These are phyloP conservation scores for Aspergillus viridinutans DNA, from an alignment of 2,329 filamentous ascomycete genomes.

Conservation along the genomic window DNA sequence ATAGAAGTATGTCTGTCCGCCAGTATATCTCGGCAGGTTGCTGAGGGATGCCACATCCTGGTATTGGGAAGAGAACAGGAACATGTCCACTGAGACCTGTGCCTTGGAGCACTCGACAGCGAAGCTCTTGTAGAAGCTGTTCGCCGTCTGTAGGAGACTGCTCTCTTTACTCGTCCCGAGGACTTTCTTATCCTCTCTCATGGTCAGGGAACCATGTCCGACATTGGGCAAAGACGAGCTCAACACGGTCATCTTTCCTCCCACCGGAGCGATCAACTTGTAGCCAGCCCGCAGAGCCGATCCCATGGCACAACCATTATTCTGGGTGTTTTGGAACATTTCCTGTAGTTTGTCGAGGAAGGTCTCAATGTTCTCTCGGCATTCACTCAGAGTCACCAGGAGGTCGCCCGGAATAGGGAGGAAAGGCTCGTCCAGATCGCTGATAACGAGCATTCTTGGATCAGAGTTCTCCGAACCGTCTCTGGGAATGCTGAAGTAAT, in stretches of 20 bases:
- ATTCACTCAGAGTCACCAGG: slow-evolving; percentile 82
- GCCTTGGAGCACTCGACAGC: slow-evolving; percentile 98
- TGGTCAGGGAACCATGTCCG: slow-evolving; percentile 82
- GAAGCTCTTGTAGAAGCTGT: slow-evolving; percentile 98
- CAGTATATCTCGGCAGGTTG: slow-evolving; percentile 92
- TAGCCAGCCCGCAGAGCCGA: slow-evolving; percentile 88
- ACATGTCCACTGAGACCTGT: slow-evolving; percentile 98
- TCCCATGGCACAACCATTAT: slow-evolving; percentile 86
- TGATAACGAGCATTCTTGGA: slow-evolving; percentile 87
- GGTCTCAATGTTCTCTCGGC: slow-evolving; percentile 82
- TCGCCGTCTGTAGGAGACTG: slow-evolving; percentile 79
- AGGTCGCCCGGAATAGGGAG: slow-evolving; percentile 89
- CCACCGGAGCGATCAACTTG: slow-evolving; percentile 89
- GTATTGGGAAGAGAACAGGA: slow-evolving; percentile 91
- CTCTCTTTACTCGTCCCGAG: slow-evolving; percentile 92
- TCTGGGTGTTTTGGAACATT: slow-evolving; percentile 96
- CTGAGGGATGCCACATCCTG: slow-evolving; percentile 96
- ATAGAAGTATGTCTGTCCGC: slow-evolving; percentile 97
- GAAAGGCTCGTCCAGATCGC: slow-evolving; percentile 94
- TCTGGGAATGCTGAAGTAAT: slow-evolving; percentile 93
- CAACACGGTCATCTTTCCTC: slow-evolving; percentile 90
- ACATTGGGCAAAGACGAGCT: slow-evolving; percentile 86
- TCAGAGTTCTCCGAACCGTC: slow-evolving; percentile 81
- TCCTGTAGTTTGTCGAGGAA: slow-evolving; percentile 87
- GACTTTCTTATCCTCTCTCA: slow-evolving; percentile 94